Evolutionary conservation across 108 stramenopile genomes (phyloP).

Genomic region (Asterionellopsis glacialis): DNA sequence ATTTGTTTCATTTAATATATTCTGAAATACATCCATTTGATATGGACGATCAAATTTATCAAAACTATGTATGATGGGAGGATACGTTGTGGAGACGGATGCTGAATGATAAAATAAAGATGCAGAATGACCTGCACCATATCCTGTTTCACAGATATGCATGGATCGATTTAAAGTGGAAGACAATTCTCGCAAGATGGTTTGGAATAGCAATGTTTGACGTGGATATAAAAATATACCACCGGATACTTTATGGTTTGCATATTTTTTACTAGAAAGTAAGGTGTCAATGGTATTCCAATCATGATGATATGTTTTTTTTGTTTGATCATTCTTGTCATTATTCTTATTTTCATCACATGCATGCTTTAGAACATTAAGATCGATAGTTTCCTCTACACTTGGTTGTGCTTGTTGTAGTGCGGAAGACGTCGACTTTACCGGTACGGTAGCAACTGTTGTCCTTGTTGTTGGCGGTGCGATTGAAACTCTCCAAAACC

Average conservation of each 20-base stretch:
- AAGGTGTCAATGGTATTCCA: slow-evolving; percentile 33
- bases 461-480: too few species aligned
- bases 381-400: too few species aligned
- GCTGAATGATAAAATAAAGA: slow-evolving; percentile 24
- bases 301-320: too few species aligned
- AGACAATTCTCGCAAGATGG: slow-evolving; percentile 22
- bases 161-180: too few species aligned
- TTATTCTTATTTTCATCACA: too few species aligned
- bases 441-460: too few species aligned
- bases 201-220: slow-evolving; percentile 27
- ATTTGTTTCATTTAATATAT: neutral
- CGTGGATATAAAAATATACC: slow-evolving; percentile 53
- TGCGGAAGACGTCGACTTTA: too few species aligned
- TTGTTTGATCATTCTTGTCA: too few species aligned
- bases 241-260: slow-evolving; percentile 32
- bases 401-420: too few species aligned
- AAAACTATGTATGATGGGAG: slow-evolving; percentile 24
- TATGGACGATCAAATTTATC: slow-evolving; percentile 55
- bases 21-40: slow-evolving; percentile 23
- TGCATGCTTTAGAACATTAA: too few species aligned
- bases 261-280: slow-evolving; percentile 13
- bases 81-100: neutral
- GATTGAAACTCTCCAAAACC: too few species aligned
- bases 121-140: slow-evolving; percentile 44
- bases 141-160: slow-evolving; percentile 49